phyloP scores from a whole-genome alignment of 371 early-diverging fungal species.

The Syncephalastrum contaminatum region DNA sequence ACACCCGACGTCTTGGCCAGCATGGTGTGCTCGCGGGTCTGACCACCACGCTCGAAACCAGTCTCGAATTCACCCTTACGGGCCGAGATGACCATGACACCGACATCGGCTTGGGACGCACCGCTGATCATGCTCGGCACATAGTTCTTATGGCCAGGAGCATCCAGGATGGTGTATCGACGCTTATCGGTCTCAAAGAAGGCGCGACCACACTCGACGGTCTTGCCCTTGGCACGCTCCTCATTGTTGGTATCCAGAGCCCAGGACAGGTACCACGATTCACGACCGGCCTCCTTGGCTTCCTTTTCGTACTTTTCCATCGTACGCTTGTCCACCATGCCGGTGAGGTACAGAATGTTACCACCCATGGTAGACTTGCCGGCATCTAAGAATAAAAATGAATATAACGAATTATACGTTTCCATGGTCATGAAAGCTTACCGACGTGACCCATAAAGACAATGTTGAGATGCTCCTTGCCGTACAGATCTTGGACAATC shows the following conservation, averaged over 20 bases:
- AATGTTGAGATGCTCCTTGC: constrained; percentile 93
- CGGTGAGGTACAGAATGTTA: constrained; percentile 92
- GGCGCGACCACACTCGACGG: constrained; percentile 97
- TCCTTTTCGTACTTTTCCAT: constrained; percentile 99
- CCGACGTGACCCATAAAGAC: constrained; percentile 99
- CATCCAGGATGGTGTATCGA: constrained; percentile 95
- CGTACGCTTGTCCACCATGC: constrained; percentile 99
- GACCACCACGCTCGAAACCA: constrained; percentile 99
- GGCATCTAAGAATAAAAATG: constrained; percentile 74
- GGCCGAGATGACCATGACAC: constrained; percentile 96
- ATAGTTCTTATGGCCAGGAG: constrained; percentile 99
- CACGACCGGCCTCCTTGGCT: constrained; percentile 94
- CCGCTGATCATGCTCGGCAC: constrained; percentile 99
- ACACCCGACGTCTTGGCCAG: constrained; percentile 98
- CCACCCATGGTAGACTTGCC: constrained; percentile 99
- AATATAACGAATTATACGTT: background rate
- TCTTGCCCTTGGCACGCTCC: constrained; percentile 98
- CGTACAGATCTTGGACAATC: constrained; percentile 66
- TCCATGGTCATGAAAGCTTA: constrained; percentile 17
- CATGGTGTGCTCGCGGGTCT: constrained; percentile 98
- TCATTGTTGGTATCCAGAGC: constrained; percentile 95
- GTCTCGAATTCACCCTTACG: constrained; percentile 99
- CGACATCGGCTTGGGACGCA: constrained; percentile 97
- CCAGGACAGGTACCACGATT: constrained; percentile 98
- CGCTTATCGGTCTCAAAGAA: constrained; percentile 96